phyloP scores from a whole-genome alignment of 2,329 filamentous ascomycete species.

The Botrytis porri region DNA sequence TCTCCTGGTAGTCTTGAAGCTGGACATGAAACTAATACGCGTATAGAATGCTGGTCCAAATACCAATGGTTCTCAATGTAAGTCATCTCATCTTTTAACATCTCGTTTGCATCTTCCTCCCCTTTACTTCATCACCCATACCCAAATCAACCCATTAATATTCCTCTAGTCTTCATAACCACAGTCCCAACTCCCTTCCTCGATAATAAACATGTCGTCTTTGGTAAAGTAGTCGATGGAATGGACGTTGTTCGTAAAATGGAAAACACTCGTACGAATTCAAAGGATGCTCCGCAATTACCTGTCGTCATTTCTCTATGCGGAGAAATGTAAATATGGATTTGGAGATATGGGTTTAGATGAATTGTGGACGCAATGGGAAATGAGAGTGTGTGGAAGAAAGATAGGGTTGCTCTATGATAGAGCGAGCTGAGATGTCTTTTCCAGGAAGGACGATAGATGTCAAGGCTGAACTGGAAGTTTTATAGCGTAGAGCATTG shows the following conservation, averaged over 20 bases:
- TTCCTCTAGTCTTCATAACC: slow-evolving; percentile 96
- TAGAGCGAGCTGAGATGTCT: background rate
- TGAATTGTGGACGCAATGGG: background rate
- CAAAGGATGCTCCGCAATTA: slow-evolving; percentile 76
- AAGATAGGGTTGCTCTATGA: background rate
- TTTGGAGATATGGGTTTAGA: too few relatives aligned
- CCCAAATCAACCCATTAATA: slow-evolving; percentile 59
- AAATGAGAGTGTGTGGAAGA: background rate
- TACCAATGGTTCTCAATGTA: slow-evolving; percentile 84
- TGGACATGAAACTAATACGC: slow-evolving; percentile 10
- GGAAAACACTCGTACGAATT: slow-evolving; percentile 78
- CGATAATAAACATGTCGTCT: slow-evolving; percentile 92
- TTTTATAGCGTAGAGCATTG: background rate
- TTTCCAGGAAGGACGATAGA: background rate
- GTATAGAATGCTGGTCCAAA: slow-evolving; percentile 81
- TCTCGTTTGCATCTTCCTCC: background rate
- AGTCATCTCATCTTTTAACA: background rate
- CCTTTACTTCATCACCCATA: background rate
- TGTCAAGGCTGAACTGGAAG: background rate
- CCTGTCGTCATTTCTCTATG: slow-evolving; percentile 84
- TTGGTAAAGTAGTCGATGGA: slow-evolving; percentile 84
- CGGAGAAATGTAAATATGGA: slow-evolving; percentile 79
- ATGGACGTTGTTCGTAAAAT: slow-evolving; percentile 92
- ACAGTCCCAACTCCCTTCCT: slow-evolving; percentile 83
- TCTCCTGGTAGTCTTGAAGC: background rate